phyloP scores from a whole-genome alignment of 2,329 filamentous ascomycete genomes.

The Fusarium nodosum region DNA sequence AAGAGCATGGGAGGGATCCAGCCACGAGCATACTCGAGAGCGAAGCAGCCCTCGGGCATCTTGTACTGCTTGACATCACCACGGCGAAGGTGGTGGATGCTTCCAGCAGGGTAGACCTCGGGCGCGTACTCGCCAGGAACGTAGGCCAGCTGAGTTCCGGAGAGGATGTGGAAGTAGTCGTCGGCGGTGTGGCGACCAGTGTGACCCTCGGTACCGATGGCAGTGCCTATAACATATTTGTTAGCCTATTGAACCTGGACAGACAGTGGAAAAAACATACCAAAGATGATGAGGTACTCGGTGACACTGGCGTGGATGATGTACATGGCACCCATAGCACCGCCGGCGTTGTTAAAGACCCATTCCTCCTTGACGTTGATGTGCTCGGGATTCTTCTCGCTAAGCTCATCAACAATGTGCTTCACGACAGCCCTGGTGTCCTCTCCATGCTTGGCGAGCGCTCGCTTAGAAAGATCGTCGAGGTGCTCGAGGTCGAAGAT shows the following conservation, averaged over 20 bases:
- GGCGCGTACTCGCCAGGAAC: constrained; percentile 74
- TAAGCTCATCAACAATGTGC: constrained; percentile 78
- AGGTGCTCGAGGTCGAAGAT: constrained; percentile 79
- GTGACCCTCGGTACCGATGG: constrained; percentile 89
- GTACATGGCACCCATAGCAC: constrained; percentile 93
- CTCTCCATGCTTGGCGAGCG: constrained; percentile 78
- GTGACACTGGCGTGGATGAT: constrained; percentile 91
- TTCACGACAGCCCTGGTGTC: constrained; percentile 77
- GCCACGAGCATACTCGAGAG: constrained; percentile 85
- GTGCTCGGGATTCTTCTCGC: constrained; percentile 63
- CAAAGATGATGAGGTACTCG: constrained; percentile 92
- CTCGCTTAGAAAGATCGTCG: constrained; percentile 75
- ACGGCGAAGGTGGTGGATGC: constrained; percentile 78
- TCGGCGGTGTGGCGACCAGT: constrained; percentile 89
- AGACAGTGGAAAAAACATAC: constrained; percentile 48
- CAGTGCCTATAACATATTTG: constrained; percentile 63
- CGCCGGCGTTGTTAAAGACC: constrained; percentile 93
- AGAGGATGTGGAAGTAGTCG: constrained; percentile 94
- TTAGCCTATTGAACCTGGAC: constrained; percentile 16
- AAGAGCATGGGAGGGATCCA: constrained; percentile 95
- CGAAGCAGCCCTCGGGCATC: constrained; percentile 82
- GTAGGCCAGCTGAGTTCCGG: constrained; percentile 82
- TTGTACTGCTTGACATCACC: constrained; percentile 85
- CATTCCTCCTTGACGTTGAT: constrained; percentile 83
- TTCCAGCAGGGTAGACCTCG: constrained; percentile 77